Base-by-base conservation (phyloP, 805 yeast species). In the Nakazawaea holstii region DNA sequence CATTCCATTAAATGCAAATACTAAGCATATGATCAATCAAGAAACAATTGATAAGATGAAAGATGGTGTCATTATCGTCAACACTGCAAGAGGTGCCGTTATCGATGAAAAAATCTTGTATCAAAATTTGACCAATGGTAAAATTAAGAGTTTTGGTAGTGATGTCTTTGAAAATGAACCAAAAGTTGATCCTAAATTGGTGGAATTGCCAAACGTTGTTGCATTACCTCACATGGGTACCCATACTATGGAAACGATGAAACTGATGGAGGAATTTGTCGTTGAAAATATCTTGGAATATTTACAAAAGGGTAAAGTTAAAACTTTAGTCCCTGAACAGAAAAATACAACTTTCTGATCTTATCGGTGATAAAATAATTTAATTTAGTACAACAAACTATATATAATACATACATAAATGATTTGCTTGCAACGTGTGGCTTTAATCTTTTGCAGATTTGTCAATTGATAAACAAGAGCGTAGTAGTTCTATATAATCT, bases 211-310 rank as follows among this genome's bases (percentile, higher is more conserved):
- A 11, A 83, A 84, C 53, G 87, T 82, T n/a, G 72, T 85, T 10
- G 77, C 87, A 32, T 69, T 87, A 54, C 97, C 97, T 13, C 97
- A 90, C 62, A 81, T 87, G 84, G 97, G 96, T 27, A 87, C 96
- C 0, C 81, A 80, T 60, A 72, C 92, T 4, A 65, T 66, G 45
- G 95, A 89, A 65, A 85, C 96, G 3, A 78, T 85, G 58, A 67
- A 72, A 55, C 76, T 76, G 55, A 87, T 94, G 96, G 97, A 91
- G 67, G 80, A 78, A 55, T 79, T 79, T 61, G 88, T 84, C 30
- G 80, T 87, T 27, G 73, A 74, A 30, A 94, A 92, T 63, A 79
- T 87, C 8, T 66, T 69, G 38, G 63, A 70, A n/a, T 82, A 68
- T 41, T 57, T 88, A 33, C 63, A 67, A 11, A 74, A 82, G 0